These are phyloP conservation scores for Cutaneotrichosporon curvatum DNA, from an alignment of 1,284 basidiomycete genomes.

Conservation along the genomic window DNA sequence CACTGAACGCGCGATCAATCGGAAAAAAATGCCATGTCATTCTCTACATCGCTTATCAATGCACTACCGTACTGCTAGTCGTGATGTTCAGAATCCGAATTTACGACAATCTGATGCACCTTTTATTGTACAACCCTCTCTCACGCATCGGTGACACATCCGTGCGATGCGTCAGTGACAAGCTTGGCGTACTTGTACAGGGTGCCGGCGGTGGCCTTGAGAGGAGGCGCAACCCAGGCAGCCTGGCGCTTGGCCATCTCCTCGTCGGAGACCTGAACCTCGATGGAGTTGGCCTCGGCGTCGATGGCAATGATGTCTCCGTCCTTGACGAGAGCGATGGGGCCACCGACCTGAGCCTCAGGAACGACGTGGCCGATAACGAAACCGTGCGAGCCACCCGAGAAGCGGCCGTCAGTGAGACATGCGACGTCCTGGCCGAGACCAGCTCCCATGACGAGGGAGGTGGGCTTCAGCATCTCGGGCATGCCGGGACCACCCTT, in stretches of 20 bases:
- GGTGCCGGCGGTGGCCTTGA: slow-evolving; percentile 77
- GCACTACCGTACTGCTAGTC: background rate
- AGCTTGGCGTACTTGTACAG: slow-evolving; percentile 80
- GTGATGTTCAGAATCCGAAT: background rate
- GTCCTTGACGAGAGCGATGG: slow-evolving; percentile 88
- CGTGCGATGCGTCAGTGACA: slow-evolving; percentile 62
- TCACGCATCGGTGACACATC: slow-evolving; percentile 39
- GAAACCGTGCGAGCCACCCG: slow-evolving; percentile 61
- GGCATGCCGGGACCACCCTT: slow-evolving; percentile 93
- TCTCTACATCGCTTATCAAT: too few relatives aligned
- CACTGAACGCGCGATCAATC: too few relatives aligned
- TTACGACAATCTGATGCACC: background rate
- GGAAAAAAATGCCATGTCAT: too few relatives aligned
- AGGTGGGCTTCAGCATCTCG: slow-evolving; percentile 73
- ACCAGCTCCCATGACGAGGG: slow-evolving; percentile 85
- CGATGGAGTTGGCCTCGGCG: slow-evolving; percentile 67
- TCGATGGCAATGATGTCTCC: slow-evolving; percentile 82
- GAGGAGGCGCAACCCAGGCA: slow-evolving; percentile 73
- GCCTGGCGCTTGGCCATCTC: slow-evolving; percentile 65
- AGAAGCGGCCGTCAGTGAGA: slow-evolving; percentile 94
- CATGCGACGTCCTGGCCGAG: slow-evolving; percentile 82
- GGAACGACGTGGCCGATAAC: slow-evolving; percentile 54
- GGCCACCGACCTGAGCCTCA: slow-evolving; percentile 85
- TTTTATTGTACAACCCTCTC: background rate
- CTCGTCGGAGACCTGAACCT: slow-evolving; percentile 72